Percentiles rank a stretch among this genome's conserved stretches.
Evolutionary conservation across 306 rosid species (phyloP).

Genomic region (Malus sieversii): DNA sequence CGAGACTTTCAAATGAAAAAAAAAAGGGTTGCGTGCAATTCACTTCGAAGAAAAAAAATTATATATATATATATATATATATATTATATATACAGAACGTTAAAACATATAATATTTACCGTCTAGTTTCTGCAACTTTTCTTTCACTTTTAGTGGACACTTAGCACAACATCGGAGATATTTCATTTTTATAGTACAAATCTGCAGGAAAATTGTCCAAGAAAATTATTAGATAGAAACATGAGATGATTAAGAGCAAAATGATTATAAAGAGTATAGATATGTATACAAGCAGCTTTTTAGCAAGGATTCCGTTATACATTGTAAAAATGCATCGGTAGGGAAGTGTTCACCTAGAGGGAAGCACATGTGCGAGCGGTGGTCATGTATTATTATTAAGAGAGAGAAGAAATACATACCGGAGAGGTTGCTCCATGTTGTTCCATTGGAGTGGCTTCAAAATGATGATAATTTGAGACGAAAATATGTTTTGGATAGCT

Average conservation of each 20-base stretch:
- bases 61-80: too few species aligned
- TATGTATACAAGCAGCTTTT: too few species aligned
- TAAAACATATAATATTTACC: not conserved
- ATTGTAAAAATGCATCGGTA: too few species aligned
- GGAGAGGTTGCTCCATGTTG: not conserved
- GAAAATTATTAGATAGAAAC: not conserved
- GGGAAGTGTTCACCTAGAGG: too few species aligned
- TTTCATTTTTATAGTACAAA: conserved; percentile 7
- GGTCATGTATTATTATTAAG: not conserved
- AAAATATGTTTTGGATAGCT: not conserved
- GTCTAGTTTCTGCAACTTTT: conserved; percentile 2
- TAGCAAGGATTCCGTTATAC: not conserved
- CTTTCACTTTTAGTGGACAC: conserved; percentile 1
- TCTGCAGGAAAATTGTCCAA: not conserved
- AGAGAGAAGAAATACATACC: not conserved
- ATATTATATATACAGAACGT: not conserved
- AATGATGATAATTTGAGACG: not conserved
- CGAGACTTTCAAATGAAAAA: too few species aligned
- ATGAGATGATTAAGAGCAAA: not conserved
- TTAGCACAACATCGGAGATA: not conserved
- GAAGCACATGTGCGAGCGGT: too few species aligned
- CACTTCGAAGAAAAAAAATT: too few species aligned
- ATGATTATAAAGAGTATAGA: not conserved
- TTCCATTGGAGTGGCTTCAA: not conserved
- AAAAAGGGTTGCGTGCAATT: too few species aligned